Evolutionary conservation across 2,329 filamentous ascomycete genomes (phyloP).

Genomic region (Aspergillus transmontanensis): DNA sequence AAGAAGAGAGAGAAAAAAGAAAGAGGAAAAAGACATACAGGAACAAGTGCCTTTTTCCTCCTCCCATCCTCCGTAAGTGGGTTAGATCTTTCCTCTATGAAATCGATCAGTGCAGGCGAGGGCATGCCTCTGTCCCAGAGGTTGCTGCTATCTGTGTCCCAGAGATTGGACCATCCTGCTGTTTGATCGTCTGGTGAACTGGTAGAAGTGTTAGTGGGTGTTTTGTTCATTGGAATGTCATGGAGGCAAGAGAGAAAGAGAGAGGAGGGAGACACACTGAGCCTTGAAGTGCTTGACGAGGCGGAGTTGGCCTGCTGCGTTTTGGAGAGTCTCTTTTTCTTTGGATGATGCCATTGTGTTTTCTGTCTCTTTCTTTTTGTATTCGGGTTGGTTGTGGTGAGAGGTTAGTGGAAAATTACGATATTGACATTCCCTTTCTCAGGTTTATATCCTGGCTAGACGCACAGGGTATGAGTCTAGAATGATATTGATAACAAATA

Average conservation of each 20-base stretch:
- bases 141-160: conserved; percentile 23
- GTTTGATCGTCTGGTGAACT: conserved; percentile 3
- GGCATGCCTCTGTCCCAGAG: conserved; percentile 33
- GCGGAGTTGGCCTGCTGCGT: conserved; percentile 1
- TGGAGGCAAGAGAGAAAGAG: not conserved
- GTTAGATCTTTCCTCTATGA: conserved; percentile 25
- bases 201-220: not conserved
- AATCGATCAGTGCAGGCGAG: conserved; percentile 32
- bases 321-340: not conserved
- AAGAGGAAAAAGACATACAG: conserved; percentile 15
- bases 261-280: not conserved
- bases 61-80: conserved; percentile 22
- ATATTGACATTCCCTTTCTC: not conserved
- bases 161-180: conserved; percentile 24
- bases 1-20: not conserved
- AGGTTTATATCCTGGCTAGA: not conserved
- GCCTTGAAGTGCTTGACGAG: conserved; percentile 1
- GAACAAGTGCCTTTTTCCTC: conserved; percentile 28
- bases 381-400: not conserved
- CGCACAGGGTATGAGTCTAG: not conserved
- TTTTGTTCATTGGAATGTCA: not conserved
- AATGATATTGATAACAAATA: not conserved
- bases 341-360: not conserved
- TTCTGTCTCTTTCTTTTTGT: not conserved
- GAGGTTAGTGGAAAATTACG: not conserved